These are phyloP conservation scores for Dipodascopsis uninucleata DNA, from an alignment of 805 yeast genomes.

Conservation along the genomic window DNA sequence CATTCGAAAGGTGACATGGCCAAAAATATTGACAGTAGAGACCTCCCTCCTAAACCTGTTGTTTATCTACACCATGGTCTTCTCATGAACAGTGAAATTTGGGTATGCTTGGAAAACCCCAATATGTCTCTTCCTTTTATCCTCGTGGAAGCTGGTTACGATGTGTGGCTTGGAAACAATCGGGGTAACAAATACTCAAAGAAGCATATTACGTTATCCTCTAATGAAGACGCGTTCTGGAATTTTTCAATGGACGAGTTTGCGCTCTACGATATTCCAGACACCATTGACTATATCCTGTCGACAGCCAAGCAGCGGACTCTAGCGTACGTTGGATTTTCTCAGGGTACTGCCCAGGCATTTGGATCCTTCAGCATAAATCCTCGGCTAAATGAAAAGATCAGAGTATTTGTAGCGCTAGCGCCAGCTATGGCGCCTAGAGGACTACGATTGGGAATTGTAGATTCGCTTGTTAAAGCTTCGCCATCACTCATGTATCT, in stretches of 20 bases:
- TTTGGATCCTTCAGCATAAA: constrained; percentile 72
- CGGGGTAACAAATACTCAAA: constrained; percentile 90
- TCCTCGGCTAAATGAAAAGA: constrained; percentile 55
- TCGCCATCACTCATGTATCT: constrained; percentile 69
- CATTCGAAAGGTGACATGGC: constrained; percentile 15
- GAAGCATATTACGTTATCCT: constrained; percentile 55
- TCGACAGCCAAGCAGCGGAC: constrained; percentile 43
- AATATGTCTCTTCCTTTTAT: constrained; percentile 65
- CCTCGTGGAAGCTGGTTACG: constrained; percentile 77
- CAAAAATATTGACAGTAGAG: not conserved
- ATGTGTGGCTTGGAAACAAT: constrained; percentile 92
- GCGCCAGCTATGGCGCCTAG: constrained; percentile 95
- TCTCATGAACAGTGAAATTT: constrained; percentile 80
- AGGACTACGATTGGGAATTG: constrained; percentile 70
- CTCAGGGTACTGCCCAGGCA: constrained; percentile 93
- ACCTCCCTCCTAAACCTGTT: constrained; percentile 38
- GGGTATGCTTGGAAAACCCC: constrained; percentile 55
- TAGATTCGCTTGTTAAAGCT: constrained; percentile 69
- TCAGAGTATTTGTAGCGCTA: constrained; percentile 66
- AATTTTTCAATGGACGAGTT: constrained; percentile 87
- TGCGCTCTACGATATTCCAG: constrained; percentile 86
- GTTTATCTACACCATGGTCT: constrained; percentile 90
- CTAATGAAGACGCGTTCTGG: constrained; percentile 64
- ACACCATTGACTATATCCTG: constrained; percentile 70
- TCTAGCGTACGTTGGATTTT: constrained; percentile 78